Evolutionary conservation across 225 moss, liverwort and hornwort species (phyloP).

Genomic region (Antitrichia curtipendula): DNA sequence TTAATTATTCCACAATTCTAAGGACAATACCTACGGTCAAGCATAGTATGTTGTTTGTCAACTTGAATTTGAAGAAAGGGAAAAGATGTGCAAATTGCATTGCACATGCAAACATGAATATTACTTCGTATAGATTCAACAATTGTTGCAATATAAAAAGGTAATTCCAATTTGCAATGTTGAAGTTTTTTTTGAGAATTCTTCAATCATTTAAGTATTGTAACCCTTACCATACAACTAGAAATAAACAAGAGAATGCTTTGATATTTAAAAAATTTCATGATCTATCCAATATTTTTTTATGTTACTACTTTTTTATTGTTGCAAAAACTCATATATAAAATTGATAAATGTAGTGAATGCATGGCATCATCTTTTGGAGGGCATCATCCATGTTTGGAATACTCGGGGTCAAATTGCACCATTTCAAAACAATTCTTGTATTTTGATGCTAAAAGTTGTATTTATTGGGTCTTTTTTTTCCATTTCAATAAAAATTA

Average conservation of each 20-base stretch:
- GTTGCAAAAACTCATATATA: background rate
- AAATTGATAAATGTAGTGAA: background rate
- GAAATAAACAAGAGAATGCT: background rate
- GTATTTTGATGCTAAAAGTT: background rate
- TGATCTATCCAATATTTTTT: background rate
- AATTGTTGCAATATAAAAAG: constrained; percentile 31
- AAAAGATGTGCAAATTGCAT: constrained; percentile 10
- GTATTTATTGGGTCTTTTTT: background rate
- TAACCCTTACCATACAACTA: background rate
- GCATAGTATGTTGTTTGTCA: constrained; percentile 19
- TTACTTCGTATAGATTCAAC: constrained; percentile 19
- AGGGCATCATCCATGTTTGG: no score
- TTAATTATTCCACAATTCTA: background rate
- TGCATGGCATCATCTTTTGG: background rate
- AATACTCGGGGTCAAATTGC: no score
- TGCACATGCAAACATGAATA: constrained; percentile 41
- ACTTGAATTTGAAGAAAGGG: constrained; percentile 20
- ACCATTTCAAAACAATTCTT: background rate
- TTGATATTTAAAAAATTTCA: background rate
- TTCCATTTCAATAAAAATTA: background rate
- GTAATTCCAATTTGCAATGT: background rate
- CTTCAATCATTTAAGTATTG: no score
- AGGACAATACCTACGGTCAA: background rate
- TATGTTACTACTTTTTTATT: background rate
- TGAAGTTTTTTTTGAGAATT: background rate